Conservation (phyloP, 306 rosid species). For the Corylus americana region DNA sequence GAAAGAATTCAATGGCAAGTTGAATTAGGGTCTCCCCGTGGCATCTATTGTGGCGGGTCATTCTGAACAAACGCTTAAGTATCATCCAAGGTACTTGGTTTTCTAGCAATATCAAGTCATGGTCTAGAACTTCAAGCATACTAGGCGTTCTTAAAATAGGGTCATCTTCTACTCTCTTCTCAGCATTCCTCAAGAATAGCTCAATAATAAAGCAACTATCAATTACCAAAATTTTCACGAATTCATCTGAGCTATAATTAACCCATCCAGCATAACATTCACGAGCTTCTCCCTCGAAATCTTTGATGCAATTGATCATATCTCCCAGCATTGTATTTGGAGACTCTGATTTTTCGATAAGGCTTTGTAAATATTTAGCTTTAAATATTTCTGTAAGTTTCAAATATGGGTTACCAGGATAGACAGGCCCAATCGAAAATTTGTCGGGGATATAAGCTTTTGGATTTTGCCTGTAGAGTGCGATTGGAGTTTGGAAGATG, state of each 20-base stretch:
- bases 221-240: slow-evolving; percentile 23
- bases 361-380: not conserved
- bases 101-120: slow-evolving; percentile 22
- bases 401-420: not conserved
- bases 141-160: not conserved
- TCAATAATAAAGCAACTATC: slow-evolving; percentile 39
- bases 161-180: no score
- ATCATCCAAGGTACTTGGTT: slow-evolving; percentile 41
- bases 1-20: not conserved
- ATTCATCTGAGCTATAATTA: not conserved
- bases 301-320: not conserved
- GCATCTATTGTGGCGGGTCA: not conserved
- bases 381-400: slow-evolving; percentile 5
- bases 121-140: not conserved
- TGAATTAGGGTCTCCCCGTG: not conserved
- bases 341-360: no score
- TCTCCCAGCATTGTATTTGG: no score
- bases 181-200: no score
- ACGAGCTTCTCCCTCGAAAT: not conserved
- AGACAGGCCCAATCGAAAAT: slow-evolving; percentile 26
- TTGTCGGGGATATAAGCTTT: slow-evolving; percentile 2
- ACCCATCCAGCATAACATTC: slow-evolving; percentile 5
- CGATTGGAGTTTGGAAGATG: no score
- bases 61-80: not conserved
- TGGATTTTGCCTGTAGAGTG: no score